Evolutionary conservation across 768 basidiomycete genomes (phyloP), one percentile per base, ranked within the genome.

Genomic region (Clathrus columnatus): DNA sequence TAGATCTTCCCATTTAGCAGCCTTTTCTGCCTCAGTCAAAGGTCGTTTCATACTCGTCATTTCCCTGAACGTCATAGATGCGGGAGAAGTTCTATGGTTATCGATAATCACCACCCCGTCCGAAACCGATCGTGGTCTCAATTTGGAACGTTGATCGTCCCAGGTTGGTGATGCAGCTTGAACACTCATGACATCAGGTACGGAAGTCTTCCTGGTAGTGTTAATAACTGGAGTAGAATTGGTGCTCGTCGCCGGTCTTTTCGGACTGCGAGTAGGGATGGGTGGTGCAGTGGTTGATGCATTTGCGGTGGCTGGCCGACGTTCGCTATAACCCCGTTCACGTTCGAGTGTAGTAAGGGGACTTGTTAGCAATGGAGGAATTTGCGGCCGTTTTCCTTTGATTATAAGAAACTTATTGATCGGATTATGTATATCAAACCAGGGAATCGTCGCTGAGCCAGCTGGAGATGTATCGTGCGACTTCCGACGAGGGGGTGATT

Each of bases 1-100:
- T 53, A 89, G 62, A 57, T 82, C 82, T 54, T 85, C 77, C 86
- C 85, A 89, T 61, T 78, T 79, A 11, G 76, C 79, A 6, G 76
- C 75, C 71, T 90, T 90, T 69, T 90, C 85, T 61, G 78, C 69
- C 64, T 87, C 84, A 23, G 80, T 80, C 64, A 83, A 66, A 43
- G 67, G 72, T 21, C 67, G 66, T 51, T 68, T 66, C 50, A 68
- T 67, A 26, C 64, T 65, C 26, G 58, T 61, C 21, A 81, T 62
- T 60, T 79, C 74, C 11, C 81, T 75, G 69, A 79, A 83, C 44
- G 70, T 76, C 47, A 75, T 48, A 20, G 69, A 69, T 41, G 72
- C 67, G 7, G 65, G 67, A 7, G 57, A 42, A 45, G 60, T 43
- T 53, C 28, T 60, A 59, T 50, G 57, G 58, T 51, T 30, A 59